phyloP scores from a whole-genome alignment of 2,329 filamentous ascomycete genomes.

The Cyphellophora attinorum region DNA sequence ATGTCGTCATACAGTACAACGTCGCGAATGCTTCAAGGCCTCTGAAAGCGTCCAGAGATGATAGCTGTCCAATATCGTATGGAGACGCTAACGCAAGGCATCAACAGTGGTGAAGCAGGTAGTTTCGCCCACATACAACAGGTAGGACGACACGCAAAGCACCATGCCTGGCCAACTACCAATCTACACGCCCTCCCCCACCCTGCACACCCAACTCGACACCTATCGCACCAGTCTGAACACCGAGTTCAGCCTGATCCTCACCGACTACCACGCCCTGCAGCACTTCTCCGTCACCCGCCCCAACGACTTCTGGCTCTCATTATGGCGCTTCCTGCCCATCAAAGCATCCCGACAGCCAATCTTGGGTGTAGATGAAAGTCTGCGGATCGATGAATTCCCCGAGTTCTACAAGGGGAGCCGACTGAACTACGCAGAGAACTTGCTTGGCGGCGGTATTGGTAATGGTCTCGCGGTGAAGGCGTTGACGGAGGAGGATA shows the following conservation, averaged over 20 bases:
- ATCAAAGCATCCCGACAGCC: constrained; percentile 17
- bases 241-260: constrained; percentile 5
- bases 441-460: constrained; percentile 2
- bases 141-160: too few species aligned
- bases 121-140: too few species aligned
- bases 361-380: constrained; percentile 26
- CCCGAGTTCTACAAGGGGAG: constrained; percentile 28
- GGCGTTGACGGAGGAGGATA: constrained; percentile 21
- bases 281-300: constrained; percentile 28
- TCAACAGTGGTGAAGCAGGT: too few species aligned
- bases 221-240: constrained; percentile 9
- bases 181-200: constrained; percentile 1
- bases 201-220: constrained; percentile 1
- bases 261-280: constrained; percentile 22
- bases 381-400: constrained; percentile 25
- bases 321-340: constrained; percentile 25
- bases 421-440: constrained; percentile 27
- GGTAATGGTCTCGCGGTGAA: constrained; percentile 3
- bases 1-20: too few species aligned
- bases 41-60: too few species aligned
- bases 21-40: too few species aligned
- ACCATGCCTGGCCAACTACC: too few species aligned
- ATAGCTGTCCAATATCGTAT: too few species aligned
- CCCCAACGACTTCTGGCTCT: constrained; percentile 31
- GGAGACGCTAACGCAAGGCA: too few species aligned